A percentile compares a stretch with the other conserved stretches of the same genome.
Evolutionary conservation across 2,329 filamentous ascomycete genomes (phyloP).

Genomic region (Nothophoma quercina): DNA sequence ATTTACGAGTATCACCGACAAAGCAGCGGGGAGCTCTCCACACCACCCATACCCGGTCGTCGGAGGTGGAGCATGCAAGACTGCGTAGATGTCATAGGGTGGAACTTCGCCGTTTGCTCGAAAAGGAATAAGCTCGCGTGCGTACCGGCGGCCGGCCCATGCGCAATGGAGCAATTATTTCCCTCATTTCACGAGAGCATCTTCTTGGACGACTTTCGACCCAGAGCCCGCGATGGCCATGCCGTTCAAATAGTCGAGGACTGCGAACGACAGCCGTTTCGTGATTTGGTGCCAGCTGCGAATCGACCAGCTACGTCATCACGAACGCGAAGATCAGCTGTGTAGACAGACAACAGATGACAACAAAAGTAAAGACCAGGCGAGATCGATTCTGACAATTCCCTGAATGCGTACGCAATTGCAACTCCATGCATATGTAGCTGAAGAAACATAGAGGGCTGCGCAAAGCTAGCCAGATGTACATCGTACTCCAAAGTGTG

Average conservation of each 20-base stretch:
- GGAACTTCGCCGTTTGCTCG: constrained; percentile 1
- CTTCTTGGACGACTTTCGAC: not conserved
- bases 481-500: not conserved
- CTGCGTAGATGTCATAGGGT: constrained; percentile 6
- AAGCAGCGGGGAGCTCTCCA: constrained; percentile 19
- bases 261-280: not conserved
- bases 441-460: no score
- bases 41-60: constrained; percentile 7
- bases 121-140: constrained; percentile 16
- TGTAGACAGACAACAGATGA: no score
- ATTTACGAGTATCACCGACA: constrained; percentile 23
- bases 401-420: not conserved
- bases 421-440: no score
- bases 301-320: not conserved
- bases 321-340: not conserved
- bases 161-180: not conserved
- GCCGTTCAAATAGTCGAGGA: not conserved
- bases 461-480: not conserved
- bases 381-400: no score
- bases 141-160: constrained; percentile 3
- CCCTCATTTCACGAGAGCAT: not conserved
- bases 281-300: not conserved
- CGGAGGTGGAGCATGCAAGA: constrained; percentile 11
- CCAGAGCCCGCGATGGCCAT: not conserved
- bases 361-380: no score